These are phyloP conservation scores for Senna siamea DNA, from an alignment of 306 rosid genomes.

Conservation along the genomic window DNA sequence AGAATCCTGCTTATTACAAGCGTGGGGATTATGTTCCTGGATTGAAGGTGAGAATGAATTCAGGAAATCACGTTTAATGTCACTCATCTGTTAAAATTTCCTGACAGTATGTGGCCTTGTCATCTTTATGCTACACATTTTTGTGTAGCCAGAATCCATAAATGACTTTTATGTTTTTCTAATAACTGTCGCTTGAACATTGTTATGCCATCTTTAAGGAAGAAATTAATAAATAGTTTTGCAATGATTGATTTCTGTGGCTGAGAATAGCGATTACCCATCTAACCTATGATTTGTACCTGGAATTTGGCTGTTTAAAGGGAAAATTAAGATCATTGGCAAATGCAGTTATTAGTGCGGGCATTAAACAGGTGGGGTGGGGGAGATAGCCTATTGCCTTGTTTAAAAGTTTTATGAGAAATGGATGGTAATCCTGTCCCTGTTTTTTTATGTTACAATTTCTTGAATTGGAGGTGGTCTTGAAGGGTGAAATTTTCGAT, in stretches of 20 bases:
- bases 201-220: constrained; percentile 2
- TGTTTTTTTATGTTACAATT: too few relatives aligned
- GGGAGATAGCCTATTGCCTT: too few relatives aligned
- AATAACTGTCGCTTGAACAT: background rate
- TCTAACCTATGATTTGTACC: too few relatives aligned
- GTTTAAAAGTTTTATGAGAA: too few relatives aligned
- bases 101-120: background rate
- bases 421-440: too few relatives aligned
- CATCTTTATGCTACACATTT: background rate
- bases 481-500: too few relatives aligned
- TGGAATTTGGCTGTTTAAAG: too few relatives aligned
- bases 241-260: constrained; percentile 9
- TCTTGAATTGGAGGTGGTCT: too few relatives aligned
- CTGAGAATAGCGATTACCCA: background rate
- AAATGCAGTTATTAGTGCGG: too few relatives aligned
- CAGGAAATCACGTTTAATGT: background rate
- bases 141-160: background rate
- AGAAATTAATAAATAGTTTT: background rate
- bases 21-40: constrained; percentile 96
- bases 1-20: constrained; percentile 82
- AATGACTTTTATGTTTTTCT: background rate
- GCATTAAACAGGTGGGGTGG: too few relatives aligned
- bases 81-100: background rate
- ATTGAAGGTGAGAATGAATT: constrained; percentile 58
- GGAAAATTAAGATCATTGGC: constrained; percentile 14